Percentiles rank a stretch among this genome's conserved stretches.
Evolutionary conservation across 2,329 filamentous ascomycete species (phyloP).

Genomic region (Penicillium corylophilum): DNA sequence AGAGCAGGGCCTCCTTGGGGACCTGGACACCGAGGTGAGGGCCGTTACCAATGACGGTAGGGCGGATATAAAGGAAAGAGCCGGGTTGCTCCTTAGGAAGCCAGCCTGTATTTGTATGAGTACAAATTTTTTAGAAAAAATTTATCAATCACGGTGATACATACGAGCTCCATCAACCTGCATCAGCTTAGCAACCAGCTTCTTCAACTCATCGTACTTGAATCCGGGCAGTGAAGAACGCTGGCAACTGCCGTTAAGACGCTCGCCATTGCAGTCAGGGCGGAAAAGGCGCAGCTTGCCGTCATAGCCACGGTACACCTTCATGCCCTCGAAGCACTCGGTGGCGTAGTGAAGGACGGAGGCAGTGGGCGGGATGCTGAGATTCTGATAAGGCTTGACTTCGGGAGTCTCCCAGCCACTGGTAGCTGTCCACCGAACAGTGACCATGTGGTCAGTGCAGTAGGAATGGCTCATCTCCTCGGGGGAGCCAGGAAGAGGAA

Average conservation of each 20-base stretch:
- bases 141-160: constrained; percentile 42
- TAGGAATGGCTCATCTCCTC: constrained; percentile 41
- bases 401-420: constrained; percentile 72
- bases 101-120: constrained; percentile 59
- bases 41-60: constrained; percentile 82
- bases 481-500: constrained; percentile 40
- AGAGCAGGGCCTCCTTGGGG: constrained; percentile 82
- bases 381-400: constrained; percentile 73
- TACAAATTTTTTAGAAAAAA: no score
- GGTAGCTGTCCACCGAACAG: constrained; percentile 63
- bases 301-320: constrained; percentile 68
- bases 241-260: constrained; percentile 55
- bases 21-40: constrained; percentile 76
- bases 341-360: constrained; percentile 85
- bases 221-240: constrained; percentile 76
- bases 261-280: constrained; percentile 68
- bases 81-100: constrained; percentile 61
- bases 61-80: constrained; percentile 80
- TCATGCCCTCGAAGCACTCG: constrained; percentile 86
- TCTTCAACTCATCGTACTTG: constrained; percentile 68
- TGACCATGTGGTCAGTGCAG: constrained; percentile 87
- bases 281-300: constrained; percentile 74
- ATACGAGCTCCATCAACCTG: constrained; percentile 56
- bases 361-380: constrained; percentile 77
- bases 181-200: constrained; percentile 71